phyloP scores from a whole-genome alignment of 192 early-diverging fungal species.

The Rhizophagus prolifer region DNA sequence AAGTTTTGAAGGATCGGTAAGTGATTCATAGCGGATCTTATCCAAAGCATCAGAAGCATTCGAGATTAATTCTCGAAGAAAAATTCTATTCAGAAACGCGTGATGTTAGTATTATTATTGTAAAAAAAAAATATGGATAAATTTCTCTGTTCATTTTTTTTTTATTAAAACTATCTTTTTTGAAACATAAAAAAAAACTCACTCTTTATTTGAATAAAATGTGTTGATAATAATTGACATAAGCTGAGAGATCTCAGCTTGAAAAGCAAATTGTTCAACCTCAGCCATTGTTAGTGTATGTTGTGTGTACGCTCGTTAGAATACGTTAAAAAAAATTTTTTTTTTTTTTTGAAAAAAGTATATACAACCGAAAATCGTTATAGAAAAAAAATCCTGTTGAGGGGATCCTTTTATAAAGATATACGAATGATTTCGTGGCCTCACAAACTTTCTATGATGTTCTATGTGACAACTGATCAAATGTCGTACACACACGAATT shows the following conservation, averaged over 20 bases:
- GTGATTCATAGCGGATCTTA: constrained; percentile 98
- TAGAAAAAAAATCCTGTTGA: background rate
- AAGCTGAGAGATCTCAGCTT: constrained; percentile 99
- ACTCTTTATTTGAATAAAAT: constrained; percentile 96
- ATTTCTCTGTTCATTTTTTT: too few relatives aligned
- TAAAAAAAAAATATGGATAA: too few relatives aligned
- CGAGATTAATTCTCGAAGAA: constrained; percentile 97
- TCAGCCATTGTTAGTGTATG: background rate
- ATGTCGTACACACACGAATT: background rate
- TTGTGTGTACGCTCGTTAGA: background rate
- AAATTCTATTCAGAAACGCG: constrained; percentile 53
- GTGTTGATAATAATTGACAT: constrained; percentile 99
- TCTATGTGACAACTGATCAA: constrained; percentile 16
- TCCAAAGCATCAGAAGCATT: constrained; percentile 91
- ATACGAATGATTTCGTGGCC: background rate
- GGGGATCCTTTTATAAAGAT: background rate
- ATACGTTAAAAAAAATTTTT: background rate
- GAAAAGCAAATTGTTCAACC: constrained; percentile 56
- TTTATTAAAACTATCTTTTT: too few relatives aligned
- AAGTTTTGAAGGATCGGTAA: constrained; percentile 90
- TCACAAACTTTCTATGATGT: constrained; percentile 18
- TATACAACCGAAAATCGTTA: background rate
- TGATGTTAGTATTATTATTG: background rate
- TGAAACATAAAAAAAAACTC: background rate
- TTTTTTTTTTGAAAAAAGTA: background rate